Evolutionary conservation across 2,329 filamentous ascomycete species (phyloP), one percentile per base, ranked within the genome.

Genomic region (Penicillium capsulatum): DNA sequence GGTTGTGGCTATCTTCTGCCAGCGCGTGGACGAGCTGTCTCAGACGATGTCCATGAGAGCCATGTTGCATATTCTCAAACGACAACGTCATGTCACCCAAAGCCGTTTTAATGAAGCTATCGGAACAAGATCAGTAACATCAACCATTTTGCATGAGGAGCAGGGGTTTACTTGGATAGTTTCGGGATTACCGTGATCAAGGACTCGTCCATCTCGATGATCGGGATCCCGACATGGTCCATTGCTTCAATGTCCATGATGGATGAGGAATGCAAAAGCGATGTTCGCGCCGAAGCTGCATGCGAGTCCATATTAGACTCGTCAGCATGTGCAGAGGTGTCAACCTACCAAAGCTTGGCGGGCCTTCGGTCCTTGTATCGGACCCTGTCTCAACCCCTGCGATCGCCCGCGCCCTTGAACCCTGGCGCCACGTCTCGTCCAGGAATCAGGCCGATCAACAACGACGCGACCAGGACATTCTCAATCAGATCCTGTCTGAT

Each of bases 61-160:
- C 59, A 30, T 63, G 65, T 42, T 65, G 58, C 47, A 72, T 63
- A 38, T 71, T 64, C 33, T 72, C 69, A 38, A 71, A 71, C 13
- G 62, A 69, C 48, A 64, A 66, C 4, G 66, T 61, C 16, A 64
- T 59, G 31, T 70, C 67, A 17, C 55, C 54, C 27, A 71, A 59
- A 4, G 64, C 60, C 34, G 58, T 58, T 17, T 55, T 53, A 34
- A 72, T 55, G 44, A 66, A 72, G 36, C 67, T 68, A 35, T 14
- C 28, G 1, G 33, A 17, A 17, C 32, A 40, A 37, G 39, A 27
- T 35, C 37, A 41, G 15, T 31, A 19, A 15, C 11, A 14, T 11
- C 17, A 15, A 22, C 10, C 19, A 22, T 22, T 5, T 9, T 22
- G 5, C 9, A 22, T 5, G 19, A 22, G 9, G 9, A 22, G 16